Evolutionary conservation across 2,329 filamentous ascomycete species (phyloP).

Genomic region (Xylariaceae sp.): DNA sequence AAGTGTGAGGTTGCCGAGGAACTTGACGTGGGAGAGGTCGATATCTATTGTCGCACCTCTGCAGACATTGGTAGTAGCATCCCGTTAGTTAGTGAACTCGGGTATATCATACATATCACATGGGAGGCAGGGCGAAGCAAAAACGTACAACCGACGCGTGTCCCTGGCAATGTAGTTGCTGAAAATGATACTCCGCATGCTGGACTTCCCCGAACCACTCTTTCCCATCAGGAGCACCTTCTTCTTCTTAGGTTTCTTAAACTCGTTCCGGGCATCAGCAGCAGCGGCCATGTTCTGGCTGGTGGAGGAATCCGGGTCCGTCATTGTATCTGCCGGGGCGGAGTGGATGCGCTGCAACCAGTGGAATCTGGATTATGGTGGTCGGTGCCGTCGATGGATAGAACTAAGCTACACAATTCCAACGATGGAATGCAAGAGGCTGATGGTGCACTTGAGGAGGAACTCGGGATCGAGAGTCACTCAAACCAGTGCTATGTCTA

Average conservation of each 20-base stretch:
- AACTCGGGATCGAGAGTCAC: too few species aligned
- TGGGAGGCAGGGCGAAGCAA: too few species aligned
- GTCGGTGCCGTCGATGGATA: too few species aligned
- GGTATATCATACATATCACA: not conserved
- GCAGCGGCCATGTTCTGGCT: slow-evolving; percentile 20
- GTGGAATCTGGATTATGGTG: too few species aligned
- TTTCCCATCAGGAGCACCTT: slow-evolving; percentile 91
- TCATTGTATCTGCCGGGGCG: slow-evolving; percentile 17
- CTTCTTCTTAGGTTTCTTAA: slow-evolving; percentile 73
- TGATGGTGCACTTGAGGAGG: too few species aligned
- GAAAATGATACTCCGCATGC: slow-evolving; percentile 98
- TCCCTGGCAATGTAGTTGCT: slow-evolving; percentile 98
- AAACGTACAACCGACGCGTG: slow-evolving; percentile 69
- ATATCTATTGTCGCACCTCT: slow-evolving; percentile 95
- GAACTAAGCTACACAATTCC: too few species aligned
- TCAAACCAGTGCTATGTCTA: too few species aligned
- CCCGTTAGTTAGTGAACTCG: not conserved
- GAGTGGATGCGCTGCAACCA: too few species aligned
- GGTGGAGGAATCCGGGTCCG: slow-evolving; percentile 26
- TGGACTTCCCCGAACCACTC: slow-evolving; percentile 94
- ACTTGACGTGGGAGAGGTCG: slow-evolving; percentile 96
- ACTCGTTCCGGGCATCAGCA: slow-evolving; percentile 41
- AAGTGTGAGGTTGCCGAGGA: slow-evolving; percentile 93
- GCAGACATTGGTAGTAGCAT: not conserved
- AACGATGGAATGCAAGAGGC: too few species aligned